These are phyloP conservation scores for Echinochloa phyllopogon DNA, from an alignment of 176 grass and related monocot genomes.

Conservation along the genomic window DNA sequence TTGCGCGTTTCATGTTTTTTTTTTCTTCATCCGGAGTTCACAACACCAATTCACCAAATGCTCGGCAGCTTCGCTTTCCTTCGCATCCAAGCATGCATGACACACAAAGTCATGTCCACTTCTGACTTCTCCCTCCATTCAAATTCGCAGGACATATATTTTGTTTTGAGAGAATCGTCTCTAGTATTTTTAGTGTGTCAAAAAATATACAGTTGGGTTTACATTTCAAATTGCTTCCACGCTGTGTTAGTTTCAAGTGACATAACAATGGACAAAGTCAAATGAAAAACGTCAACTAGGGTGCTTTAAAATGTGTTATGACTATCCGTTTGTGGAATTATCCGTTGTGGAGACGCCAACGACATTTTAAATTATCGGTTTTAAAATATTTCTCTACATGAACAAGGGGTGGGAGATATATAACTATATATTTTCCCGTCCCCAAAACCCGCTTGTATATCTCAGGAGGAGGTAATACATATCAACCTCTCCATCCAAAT, in stretches of 20 bases:
- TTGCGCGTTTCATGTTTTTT: neutral
- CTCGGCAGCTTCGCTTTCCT: neutral
- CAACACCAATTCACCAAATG: neutral
- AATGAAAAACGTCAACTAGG: no score
- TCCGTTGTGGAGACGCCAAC: no score
- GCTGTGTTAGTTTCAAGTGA: neutral
- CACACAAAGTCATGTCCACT: neutral
- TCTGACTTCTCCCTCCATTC: neutral
- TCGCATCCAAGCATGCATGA: neutral
- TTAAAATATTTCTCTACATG: no score
- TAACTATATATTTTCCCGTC: no score
- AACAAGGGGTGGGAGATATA: no score
- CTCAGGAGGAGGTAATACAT: no score
- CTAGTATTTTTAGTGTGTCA: neutral
- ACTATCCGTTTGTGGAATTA: no score
- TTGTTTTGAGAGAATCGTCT: neutral
- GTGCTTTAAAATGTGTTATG: no score
- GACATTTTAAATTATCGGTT: no score
- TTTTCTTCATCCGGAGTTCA: neutral
- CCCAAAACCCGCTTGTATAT: no score
- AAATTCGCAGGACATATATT: neutral
- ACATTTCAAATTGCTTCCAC: no score
- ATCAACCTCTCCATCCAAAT: no score
- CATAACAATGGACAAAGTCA: neutral
- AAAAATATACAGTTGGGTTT: neutral